Conservation (phyloP, 192 early-diverging fungal species). For the Linnemannia zychae region DNA sequence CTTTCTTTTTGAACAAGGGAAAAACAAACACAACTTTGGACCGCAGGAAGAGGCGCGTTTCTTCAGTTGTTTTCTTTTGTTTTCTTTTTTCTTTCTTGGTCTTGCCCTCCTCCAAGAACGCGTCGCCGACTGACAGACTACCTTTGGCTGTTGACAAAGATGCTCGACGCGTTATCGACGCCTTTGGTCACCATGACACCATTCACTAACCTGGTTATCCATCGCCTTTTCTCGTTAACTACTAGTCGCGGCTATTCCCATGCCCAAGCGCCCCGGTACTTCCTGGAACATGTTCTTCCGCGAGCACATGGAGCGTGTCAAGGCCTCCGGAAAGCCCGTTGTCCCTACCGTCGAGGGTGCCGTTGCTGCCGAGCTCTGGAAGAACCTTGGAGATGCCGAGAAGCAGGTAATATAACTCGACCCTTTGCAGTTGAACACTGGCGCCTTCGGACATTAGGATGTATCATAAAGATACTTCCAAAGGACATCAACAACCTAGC, state of each 20-base stretch:
- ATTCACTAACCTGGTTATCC: not conserved
- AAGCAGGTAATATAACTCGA: conserved; percentile 40
- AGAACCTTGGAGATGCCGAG: conserved; percentile 37
- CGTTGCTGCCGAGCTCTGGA: conserved; percentile 47
- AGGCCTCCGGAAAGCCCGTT: conserved; percentile 39
- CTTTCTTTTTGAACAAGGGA: not conserved
- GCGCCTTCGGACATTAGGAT: not conserved
- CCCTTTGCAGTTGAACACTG: not conserved
- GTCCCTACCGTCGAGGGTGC: conserved; percentile 54
- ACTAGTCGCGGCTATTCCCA: conserved; percentile 32
- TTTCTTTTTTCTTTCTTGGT: not conserved
- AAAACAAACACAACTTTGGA: not conserved
- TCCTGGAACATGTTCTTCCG: conserved; percentile 58
- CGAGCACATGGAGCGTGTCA: conserved; percentile 52
- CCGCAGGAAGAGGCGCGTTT: not conserved
- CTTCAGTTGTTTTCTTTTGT: not conserved
- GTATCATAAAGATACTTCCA: not conserved
- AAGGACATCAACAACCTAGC: no score
- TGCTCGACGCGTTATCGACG: not conserved
- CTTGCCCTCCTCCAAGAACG: not conserved
- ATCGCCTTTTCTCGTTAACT: not conserved
- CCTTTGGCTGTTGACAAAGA: not conserved
- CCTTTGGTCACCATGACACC: not conserved
- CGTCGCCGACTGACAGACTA: not conserved
- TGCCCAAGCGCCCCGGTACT: conserved; percentile 54